Conservation (phyloP, 2,329 filamentous ascomycete genomes). For the Diplodia scrobiculata region DNA sequence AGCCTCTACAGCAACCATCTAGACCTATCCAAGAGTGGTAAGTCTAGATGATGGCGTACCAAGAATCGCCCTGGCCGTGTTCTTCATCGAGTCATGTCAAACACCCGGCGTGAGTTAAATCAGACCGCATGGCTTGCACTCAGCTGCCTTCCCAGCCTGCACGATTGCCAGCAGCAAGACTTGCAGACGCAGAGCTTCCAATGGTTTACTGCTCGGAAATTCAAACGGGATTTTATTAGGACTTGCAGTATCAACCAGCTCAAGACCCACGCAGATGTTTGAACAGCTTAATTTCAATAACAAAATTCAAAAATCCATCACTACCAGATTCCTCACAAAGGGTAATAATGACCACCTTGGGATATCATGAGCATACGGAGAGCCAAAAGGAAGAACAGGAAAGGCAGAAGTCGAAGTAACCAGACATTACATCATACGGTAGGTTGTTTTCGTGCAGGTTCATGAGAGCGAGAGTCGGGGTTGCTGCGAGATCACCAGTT, state of each 20-base stretch:
- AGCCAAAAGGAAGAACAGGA: neutral
- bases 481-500: constrained; percentile 12
- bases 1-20: too few species aligned
- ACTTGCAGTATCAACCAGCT: neutral
- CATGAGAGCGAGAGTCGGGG: neutral
- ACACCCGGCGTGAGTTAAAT: too few species aligned
- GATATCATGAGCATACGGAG: constrained; percentile 10
- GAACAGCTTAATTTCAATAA: neutral
- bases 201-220: too few species aligned
- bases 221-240: too few species aligned
- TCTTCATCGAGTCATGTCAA: too few species aligned
- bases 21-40: too few species aligned
- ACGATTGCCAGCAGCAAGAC: too few species aligned
- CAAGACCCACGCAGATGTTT: neutral
- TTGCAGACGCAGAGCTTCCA: too few species aligned
- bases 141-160: too few species aligned
- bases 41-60: too few species aligned
- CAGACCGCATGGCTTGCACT: too few species aligned
- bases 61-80: too few species aligned
- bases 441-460: neutral
- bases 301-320: neutral
- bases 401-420: neutral
- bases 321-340: neutral
- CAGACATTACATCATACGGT: constrained; percentile 5
- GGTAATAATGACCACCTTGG: neutral